Evolutionary conservation across 169 alveolate genomes (phyloP), one percentile per base, ranked within the genome.

Genomic region (Eimeria maxima): DNA sequence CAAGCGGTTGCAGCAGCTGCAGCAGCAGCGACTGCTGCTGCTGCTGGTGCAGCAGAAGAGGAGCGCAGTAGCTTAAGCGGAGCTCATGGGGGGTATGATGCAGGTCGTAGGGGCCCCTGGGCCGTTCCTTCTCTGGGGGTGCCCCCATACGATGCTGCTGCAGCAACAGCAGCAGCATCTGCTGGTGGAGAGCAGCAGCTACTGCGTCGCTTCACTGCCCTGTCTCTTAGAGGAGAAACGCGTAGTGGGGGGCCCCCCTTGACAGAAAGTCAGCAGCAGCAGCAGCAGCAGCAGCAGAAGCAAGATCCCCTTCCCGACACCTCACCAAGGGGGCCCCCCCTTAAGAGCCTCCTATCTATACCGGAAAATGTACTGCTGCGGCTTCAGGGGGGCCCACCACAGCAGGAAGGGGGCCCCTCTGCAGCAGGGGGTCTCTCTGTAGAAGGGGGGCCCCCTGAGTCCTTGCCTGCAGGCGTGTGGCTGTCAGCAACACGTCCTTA

Each of bases 201-300:
- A 55, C 84, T 73, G 84, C 84, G 50, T 24, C 84, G 84, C 20
- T 73, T 73, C 7, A 42, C 84, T 10, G 84, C 84, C 7, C 84
- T 73, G n/a, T 27, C 84, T 27, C 84, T 73, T 73, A 20, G 84
- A 27, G 84, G 84, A 16, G 50, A 73, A 42, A 73, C 0, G 45
- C 60, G 2, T 2, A 7, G 10, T 73, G 44, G 10, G n/a, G 84
- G 84, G 50, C 44, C 84, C n/a, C 84, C 0, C 42, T 8, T 65
- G 33, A 18, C 13, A n/a, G 74, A 7, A n/a, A 65, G 33, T 20
- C 74, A 14, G 74, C 74, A 14, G 74, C 74, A 65, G 74, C 74
- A 65, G 74, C 74, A 14, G 74, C 74, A 65, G 74, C 74, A 65
- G 74, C 74, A 65, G 74, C 74, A 65, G 74, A 16, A 65, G 74